Percentiles rank a stretch among this genome's conserved stretches.
These are phyloP conservation scores for Breynia disticha DNA, from an alignment of 441 rosid genomes.

Conservation along the genomic window DNA sequence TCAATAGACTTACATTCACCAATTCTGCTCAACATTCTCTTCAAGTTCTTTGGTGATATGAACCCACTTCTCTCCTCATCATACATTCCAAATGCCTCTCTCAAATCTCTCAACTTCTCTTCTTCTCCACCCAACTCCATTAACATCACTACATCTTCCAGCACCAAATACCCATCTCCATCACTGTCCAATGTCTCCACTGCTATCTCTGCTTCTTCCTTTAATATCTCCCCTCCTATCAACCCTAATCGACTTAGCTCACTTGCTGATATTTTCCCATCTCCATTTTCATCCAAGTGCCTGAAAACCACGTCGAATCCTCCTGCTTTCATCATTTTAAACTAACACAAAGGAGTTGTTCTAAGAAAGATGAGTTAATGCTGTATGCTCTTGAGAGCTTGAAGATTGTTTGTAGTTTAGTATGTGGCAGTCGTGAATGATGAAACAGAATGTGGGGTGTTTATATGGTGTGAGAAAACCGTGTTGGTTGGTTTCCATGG, in stretches of 20 bases:
- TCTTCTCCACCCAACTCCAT: conserved; percentile 50
- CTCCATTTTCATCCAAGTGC: conserved; percentile 38
- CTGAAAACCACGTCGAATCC: conserved; percentile 23
- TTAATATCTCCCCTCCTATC: conserved; percentile 24
- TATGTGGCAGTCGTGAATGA: too few relatives aligned
- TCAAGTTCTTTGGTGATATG: conserved; percentile 58
- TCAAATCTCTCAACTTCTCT: conserved; percentile 48
- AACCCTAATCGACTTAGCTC: conserved; percentile 34
- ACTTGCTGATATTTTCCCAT: conserved; percentile 47
- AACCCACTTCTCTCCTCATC: conserved; percentile 40
- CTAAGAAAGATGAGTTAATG: too few relatives aligned
- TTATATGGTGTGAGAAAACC: too few relatives aligned
- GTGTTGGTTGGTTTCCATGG: neutral
- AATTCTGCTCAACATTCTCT: conserved; percentile 49
- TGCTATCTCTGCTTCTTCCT: conserved; percentile 23
- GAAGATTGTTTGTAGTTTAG: too few relatives aligned
- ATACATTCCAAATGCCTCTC: conserved; percentile 56
- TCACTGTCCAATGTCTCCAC: conserved; percentile 26
- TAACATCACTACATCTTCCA: conserved; percentile 51
- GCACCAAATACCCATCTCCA: conserved; percentile 42
- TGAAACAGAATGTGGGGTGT: too few relatives aligned
- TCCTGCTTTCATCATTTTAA: conserved; percentile 8
- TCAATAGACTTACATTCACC: conserved; percentile 39
- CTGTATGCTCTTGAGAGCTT: too few relatives aligned
- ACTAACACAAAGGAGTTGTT: neutral